Evolutionary conservation across 352 stramenopile genomes (phyloP).

Genomic region (Achlya hypogyna): DNA sequence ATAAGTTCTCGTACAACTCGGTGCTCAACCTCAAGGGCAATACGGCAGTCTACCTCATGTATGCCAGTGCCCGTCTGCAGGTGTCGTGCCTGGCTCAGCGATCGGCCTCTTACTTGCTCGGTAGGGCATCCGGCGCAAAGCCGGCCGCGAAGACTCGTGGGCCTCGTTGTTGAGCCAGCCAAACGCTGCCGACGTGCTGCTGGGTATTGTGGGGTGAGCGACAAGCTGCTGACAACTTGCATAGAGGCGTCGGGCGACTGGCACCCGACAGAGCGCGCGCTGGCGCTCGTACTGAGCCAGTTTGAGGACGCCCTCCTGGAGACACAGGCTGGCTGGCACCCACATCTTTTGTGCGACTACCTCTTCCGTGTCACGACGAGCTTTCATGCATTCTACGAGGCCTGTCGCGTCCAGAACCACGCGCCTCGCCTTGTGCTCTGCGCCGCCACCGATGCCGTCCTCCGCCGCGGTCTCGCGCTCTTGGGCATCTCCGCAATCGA

Average conservation of each 20-base stretch:
- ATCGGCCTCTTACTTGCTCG: neutral
- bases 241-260: conserved; percentile 36
- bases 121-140: conserved; percentile 59
- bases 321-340: conserved; percentile 41
- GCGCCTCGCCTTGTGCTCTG: conserved; percentile 61
- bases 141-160: conserved; percentile 20
- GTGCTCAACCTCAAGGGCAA: conserved; percentile 76
- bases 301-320: conserved; percentile 67
- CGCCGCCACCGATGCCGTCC: conserved; percentile 56
- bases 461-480: conserved; percentile 54
- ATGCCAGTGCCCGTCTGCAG: conserved; percentile 59
- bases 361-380: conserved; percentile 66
- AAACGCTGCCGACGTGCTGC: conserved; percentile 27
- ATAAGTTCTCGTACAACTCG: conserved; percentile 80
- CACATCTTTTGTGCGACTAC: conserved; percentile 75
- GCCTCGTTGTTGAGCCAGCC: neutral
- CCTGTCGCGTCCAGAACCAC: conserved; percentile 60
- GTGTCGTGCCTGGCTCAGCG: neutral
- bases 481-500: conserved; percentile 57
- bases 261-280: conserved; percentile 51
- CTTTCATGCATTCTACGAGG: conserved; percentile 78
- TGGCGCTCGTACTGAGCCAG: conserved; percentile 65
- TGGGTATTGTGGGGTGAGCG: conserved; percentile 19
- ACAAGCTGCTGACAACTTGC: neutral
- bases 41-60: conserved; percentile 78